These are phyloP conservation scores for Magnaporthales sp. DNA, from an alignment of 2,329 filamentous ascomycete species.

Conservation along the genomic window DNA sequence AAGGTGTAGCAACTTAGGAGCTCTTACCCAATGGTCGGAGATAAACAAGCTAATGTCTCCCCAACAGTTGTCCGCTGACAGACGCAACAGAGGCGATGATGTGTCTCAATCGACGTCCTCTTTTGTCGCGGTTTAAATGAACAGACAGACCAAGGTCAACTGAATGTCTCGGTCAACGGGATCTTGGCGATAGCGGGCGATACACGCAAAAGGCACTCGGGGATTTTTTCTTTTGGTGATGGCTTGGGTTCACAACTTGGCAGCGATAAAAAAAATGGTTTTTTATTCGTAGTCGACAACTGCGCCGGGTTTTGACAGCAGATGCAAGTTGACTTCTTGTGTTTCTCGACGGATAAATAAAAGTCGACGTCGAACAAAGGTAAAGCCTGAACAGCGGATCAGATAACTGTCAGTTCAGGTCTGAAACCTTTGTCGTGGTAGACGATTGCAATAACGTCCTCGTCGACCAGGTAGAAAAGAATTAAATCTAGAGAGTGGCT, in stretches of 20 bases:
- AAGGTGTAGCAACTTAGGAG: not conserved
- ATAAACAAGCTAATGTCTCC: conserved; percentile 99
- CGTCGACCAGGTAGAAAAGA: conserved; percentile 2
- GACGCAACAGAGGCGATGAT: conserved; percentile 13
- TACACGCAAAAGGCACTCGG: conserved; percentile 5
- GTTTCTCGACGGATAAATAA: not conserved
- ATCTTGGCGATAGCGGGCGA: conserved; percentile 1
- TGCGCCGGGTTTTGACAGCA: not conserved
- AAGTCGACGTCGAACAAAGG: not conserved
- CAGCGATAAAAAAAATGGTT: not conserved
- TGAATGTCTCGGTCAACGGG: conserved; percentile 6
- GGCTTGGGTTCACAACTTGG: not conserved
- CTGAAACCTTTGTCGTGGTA: not conserved
- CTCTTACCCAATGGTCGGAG: conserved; percentile 44
- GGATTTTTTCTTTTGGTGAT: conserved; percentile 3
- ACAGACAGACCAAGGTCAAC: conserved; percentile 4
- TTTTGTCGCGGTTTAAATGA: conserved; percentile 1
- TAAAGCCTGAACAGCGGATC: not conserved
- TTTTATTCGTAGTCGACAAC: conserved; percentile 3
- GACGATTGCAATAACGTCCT: not conserved
- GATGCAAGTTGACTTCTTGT: not conserved
- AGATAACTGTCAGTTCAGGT: not conserved
- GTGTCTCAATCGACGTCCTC: conserved; percentile 4
- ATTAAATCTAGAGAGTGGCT: conserved; percentile 8
- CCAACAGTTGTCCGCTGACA: conserved; percentile 35